Evolutionary conservation across 176 grass and related monocot genomes (phyloP), one percentile per base, ranked within the genome.

Genomic region (Tillandsia leiboldiana): DNA sequence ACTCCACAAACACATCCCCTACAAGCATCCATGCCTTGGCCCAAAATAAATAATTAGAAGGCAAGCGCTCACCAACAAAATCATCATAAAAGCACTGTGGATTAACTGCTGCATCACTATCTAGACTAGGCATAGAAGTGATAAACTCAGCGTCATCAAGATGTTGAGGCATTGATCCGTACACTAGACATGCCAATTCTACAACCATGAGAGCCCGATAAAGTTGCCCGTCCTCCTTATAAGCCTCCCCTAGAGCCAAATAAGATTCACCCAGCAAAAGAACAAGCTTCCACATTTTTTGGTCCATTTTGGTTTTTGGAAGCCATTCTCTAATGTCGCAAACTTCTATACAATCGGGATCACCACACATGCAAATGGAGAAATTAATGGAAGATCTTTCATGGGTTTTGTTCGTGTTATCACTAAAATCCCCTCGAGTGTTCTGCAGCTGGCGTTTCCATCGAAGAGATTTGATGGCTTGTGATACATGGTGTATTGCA

Each of bases 261-360:
- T 93, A 99, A 67, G 94, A 99, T 79, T 99, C 94, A 11, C 94
- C 94, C 28, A 99, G 89, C 81, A 99, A 86, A 66, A 99, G 87
- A 87, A 82, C 90, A 80, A 99, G 81, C 71, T 99, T 99, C 94
- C 94, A 99, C 74, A 99, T 83, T 81, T 90, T 99, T 71, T 79
- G 70, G 65, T 99, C 94, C 84, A 99, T 91, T 90, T 87, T 90
- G 3, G 75, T 87, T 83, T 90, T 99, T 75, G 94, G 89, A 74
- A 99, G 75, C 94, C 89, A 99, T 75, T 99, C 87, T 59, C 89
- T 87, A 57, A 99, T 99, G 26, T 99, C 84, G 24, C 94, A 99
- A 70, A 90, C 73, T 83, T 99, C 94, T 72, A 99, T 90, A 68
- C 94, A 99, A 82, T 99, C 94, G 79, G 84, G 63, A 82, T 99